Evolutionary conservation across 495 filamentous ascomycete genomes (phyloP).

Genomic region (Daldinia childiae): DNA sequence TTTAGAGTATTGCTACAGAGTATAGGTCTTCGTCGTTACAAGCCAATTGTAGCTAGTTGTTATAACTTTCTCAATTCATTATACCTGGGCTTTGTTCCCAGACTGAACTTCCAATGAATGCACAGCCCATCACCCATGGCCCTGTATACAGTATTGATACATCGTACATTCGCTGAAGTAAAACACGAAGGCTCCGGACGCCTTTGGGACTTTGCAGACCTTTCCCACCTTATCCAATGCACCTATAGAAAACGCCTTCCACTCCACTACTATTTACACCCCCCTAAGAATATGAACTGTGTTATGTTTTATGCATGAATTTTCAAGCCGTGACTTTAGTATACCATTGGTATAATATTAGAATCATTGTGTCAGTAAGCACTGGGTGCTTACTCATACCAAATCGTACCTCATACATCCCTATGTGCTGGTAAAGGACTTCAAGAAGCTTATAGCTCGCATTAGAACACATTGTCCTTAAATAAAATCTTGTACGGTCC

Average conservation of each 20-base stretch:
- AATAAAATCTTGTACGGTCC: background rate
- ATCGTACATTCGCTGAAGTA: background rate
- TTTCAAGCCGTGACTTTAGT: background rate
- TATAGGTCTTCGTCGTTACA: background rate
- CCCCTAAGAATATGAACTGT: background rate
- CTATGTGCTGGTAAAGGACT: background rate
- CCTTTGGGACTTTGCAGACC: conserved; percentile 9
- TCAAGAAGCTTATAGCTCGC: background rate
- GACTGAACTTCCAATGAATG: conserved; percentile 7
- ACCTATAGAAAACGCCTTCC: conserved; percentile 4
- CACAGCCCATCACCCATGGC: background rate
- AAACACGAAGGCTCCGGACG: conserved; percentile 19
- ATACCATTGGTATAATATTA: background rate
- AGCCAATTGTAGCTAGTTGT: conserved; percentile 13
- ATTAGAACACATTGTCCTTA: background rate
- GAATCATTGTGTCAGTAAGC: background rate
- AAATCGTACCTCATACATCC: background rate
- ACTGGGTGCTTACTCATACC: background rate
- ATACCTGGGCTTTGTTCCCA: conserved; percentile 20
- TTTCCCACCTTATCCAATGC: conserved; percentile 14
- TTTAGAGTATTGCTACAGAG: background rate
- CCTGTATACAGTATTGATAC: conserved; percentile 26
- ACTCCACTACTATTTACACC: background rate
- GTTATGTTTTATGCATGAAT: conserved; percentile 3
- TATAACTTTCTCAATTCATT: conserved; percentile 20